Percentiles rank a stretch among this genome's conserved stretches.
phyloP scores from a whole-genome alignment of 192 early-diverging fungal species.

The Phycomyces nitens region DNA sequence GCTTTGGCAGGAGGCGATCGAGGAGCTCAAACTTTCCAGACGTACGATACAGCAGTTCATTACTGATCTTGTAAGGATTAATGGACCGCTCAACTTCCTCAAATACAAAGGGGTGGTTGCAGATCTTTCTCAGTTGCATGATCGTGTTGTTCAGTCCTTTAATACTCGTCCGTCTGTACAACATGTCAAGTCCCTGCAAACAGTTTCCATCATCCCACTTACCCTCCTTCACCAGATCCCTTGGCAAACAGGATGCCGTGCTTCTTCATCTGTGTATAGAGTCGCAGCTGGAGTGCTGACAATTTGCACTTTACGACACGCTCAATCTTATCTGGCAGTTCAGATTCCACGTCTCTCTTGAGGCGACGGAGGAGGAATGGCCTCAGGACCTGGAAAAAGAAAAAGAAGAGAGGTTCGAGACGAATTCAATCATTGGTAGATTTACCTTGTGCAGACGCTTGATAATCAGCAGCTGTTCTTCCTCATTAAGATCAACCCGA shows the following conservation, averaged over 20 bases:
- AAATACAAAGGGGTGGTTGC: constrained; percentile 97
- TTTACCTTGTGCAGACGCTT: constrained; percentile 89
- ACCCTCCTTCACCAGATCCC: constrained; percentile 57
- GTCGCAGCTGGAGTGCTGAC: constrained; percentile 76
- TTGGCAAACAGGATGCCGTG: constrained; percentile 70
- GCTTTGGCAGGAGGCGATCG: constrained; percentile 87
- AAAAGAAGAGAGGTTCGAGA: neutral
- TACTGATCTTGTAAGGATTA: constrained; percentile 66
- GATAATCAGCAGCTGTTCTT: constrained; percentile 94
- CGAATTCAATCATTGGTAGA: too few species aligned
- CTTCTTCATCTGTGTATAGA: constrained; percentile 84
- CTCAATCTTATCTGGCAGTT: constrained; percentile 96
- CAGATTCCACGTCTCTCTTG: constrained; percentile 97
- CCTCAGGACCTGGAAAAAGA: constrained; percentile 55
- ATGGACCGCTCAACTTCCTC: constrained; percentile 81
- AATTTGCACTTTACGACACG: constrained; percentile 85
- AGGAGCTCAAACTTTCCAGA: constrained; percentile 96
- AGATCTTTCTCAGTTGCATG: constrained; percentile 97
- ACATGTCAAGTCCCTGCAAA: neutral
- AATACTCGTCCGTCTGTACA: constrained; percentile 48
- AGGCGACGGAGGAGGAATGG: constrained; percentile 93
- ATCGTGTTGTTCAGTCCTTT: constrained; percentile 89
- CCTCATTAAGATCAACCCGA: constrained; percentile 91
- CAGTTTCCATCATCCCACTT: constrained; percentile 17
- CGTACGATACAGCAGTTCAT: constrained; percentile 74